A percentile compares a stretch with the other conserved stretches of the same genome.
Conservation (phyloP, 2,329 filamentous ascomycete genomes). For the Colletotrichum liaoningense region DNA sequence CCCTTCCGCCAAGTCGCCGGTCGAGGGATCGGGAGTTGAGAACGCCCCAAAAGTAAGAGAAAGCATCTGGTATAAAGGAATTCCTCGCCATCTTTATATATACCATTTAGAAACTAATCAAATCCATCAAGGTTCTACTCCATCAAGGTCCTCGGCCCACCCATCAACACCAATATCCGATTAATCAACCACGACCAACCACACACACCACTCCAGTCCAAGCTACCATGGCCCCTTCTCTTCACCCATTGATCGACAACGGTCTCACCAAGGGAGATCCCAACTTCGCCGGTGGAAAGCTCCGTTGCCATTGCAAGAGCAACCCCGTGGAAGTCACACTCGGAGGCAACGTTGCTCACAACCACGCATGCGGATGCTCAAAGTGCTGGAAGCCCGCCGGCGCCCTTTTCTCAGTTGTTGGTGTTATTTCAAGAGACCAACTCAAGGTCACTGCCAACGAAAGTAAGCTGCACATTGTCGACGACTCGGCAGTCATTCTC, state of each 20-base stretch:
- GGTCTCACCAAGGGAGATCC: slow-evolving; percentile 67
- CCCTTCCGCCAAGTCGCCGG: slow-evolving; percentile 8
- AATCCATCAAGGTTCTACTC: slow-evolving; percentile 22
- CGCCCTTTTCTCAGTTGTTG: slow-evolving; percentile 73
- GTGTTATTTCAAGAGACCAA: slow-evolving; percentile 67
- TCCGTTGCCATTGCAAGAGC: slow-evolving; percentile 69
- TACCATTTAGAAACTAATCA: not conserved
- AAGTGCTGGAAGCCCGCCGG: slow-evolving; percentile 78
- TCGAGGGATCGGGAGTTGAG: slow-evolving; percentile 10
- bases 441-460: slow-evolving; percentile 67
- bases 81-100: slow-evolving; percentile 7
- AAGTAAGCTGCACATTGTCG: slow-evolving; percentile 67
- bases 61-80: not conserved
- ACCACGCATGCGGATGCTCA: slow-evolving; percentile 78
- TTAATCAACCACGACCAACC: not conserved
- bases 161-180: not conserved
- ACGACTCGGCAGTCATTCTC: slow-evolving; percentile 67
- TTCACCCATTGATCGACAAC: slow-evolving; percentile 73
- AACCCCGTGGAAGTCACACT: slow-evolving; percentile 69
- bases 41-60: not conserved
- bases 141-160: slow-evolving; percentile 14
- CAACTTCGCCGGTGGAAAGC: slow-evolving; percentile 68
- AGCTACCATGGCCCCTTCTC: slow-evolving; percentile 51
- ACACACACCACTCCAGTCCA: too few species aligned
- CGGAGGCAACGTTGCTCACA: slow-evolving; percentile 70